These are phyloP conservation scores for Terfezia claveryi DNA, from an alignment of 495 filamentous ascomycete species.

Conservation along the genomic window DNA sequence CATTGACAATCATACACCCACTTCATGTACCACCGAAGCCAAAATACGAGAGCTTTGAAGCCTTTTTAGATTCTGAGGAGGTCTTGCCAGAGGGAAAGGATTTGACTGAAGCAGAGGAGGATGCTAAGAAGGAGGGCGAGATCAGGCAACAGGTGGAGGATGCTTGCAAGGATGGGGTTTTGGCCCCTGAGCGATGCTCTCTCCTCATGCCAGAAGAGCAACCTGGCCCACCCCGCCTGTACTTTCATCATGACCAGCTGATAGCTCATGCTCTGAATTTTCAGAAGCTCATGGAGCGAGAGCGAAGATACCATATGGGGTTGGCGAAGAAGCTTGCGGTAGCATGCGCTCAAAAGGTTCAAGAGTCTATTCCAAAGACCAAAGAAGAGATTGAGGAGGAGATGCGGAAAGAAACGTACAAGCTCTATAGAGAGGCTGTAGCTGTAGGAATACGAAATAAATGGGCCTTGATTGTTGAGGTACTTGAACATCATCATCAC, in stretches of 20 bases:
- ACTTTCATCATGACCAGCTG: constrained; percentile 67
- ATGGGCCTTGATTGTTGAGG: constrained; percentile 19
- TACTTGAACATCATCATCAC: constrained; percentile 3
- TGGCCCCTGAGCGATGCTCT: constrained; percentile 48
- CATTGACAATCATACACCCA: constrained; percentile 29
- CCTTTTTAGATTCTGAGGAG: constrained; percentile 27
- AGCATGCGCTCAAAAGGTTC: constrained; percentile 31
- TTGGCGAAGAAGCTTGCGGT: constrained; percentile 42
- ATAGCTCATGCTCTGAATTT: constrained; percentile 62
- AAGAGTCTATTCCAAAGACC: constrained; percentile 39
- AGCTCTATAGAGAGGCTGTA: constrained; percentile 17
- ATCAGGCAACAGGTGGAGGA: constrained; percentile 37
- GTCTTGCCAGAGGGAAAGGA: constrained; percentile 29
- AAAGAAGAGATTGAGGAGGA: constrained; percentile 44
- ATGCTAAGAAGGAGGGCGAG: constrained; percentile 30
- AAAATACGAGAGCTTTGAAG: constrained; percentile 29
- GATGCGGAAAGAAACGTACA: constrained; percentile 20
- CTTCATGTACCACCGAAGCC: constrained; percentile 27
- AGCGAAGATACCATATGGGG: constrained; percentile 46
- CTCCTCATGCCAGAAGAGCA: constrained; percentile 58
- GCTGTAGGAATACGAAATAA: constrained; percentile 15
- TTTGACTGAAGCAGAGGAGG: constrained; percentile 33
- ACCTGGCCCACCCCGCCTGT: constrained; percentile 49
- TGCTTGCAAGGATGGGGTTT: constrained; percentile 47
- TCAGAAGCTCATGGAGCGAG: constrained; percentile 49